Evolutionary conservation across 2,329 filamentous ascomycete genomes (phyloP).

Genomic region (Tolypocladium sp.): DNA sequence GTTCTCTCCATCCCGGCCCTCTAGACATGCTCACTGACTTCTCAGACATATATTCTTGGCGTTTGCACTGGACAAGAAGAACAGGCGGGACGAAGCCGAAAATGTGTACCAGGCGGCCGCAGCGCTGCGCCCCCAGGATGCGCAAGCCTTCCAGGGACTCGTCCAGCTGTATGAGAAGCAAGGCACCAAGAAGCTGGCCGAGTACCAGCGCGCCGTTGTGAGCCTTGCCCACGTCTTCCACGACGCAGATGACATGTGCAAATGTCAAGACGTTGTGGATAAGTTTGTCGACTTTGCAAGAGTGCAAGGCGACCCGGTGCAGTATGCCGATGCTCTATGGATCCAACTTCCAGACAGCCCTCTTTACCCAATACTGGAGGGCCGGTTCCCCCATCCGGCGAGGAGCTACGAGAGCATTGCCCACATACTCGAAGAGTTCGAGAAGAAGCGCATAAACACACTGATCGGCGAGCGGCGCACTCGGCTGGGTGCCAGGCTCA

Average conservation of each 20-base stretch:
- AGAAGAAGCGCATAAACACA: slow-evolving; percentile 81
- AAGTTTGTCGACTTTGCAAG: slow-evolving; percentile 71
- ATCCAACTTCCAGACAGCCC: slow-evolving; percentile 72
- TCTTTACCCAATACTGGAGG: slow-evolving; percentile 75
- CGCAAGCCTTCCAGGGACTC: slow-evolving; percentile 86
- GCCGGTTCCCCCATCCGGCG: slow-evolving; percentile 69
- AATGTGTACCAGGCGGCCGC: slow-evolving; percentile 66
- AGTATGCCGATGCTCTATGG: slow-evolving; percentile 69
- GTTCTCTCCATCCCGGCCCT: slow-evolving; percentile 15
- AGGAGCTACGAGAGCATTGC: slow-evolving; percentile 76
- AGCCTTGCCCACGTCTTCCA: slow-evolving; percentile 68
- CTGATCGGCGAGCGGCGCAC: slow-evolving; percentile 85
- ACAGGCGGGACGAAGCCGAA: slow-evolving; percentile 63
- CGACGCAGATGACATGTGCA: slow-evolving; percentile 54
- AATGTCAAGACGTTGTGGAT: slow-evolving; percentile 60
- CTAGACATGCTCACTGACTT: slow-evolving; percentile 4
- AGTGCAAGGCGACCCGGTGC: slow-evolving; percentile 58
- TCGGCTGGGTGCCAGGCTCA: slow-evolving; percentile 73
- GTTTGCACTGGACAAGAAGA: slow-evolving; percentile 72
- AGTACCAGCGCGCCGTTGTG: slow-evolving; percentile 66
- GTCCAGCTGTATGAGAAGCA: slow-evolving; percentile 79
- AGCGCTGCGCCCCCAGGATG: slow-evolving; percentile 61
- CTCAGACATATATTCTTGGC: slow-evolving; percentile 74
- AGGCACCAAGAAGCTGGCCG: slow-evolving; percentile 55
- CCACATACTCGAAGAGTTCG: slow-evolving; percentile 74